phyloP scores from a whole-genome alignment of 768 basidiomycete species.

The Hygrophoropsis aurantiaca region DNA sequence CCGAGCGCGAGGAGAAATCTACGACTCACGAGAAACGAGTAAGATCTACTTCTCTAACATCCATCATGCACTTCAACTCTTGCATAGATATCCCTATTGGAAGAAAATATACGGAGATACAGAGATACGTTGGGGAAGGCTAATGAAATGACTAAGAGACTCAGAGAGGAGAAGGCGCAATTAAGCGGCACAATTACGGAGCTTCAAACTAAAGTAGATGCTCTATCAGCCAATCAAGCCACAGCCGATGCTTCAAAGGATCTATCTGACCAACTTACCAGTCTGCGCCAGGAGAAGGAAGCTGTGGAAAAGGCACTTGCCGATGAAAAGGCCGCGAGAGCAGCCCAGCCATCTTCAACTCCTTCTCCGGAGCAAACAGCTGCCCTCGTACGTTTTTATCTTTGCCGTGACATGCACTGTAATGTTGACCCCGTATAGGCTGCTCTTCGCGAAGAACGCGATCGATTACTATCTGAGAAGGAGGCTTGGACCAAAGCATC shows the following conservation, averaged over 20 bases:
- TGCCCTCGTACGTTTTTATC: conserved; percentile 30
- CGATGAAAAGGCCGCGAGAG: conserved; percentile 33
- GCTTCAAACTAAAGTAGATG: conserved; percentile 27
- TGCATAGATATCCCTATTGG: conserved; percentile 41
- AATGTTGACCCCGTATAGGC: conserved; percentile 36
- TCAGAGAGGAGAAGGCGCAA: conserved; percentile 28
- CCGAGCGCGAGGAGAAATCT: conserved; percentile 30
- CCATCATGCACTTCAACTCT: background rate
- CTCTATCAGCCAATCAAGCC: conserved; percentile 27
- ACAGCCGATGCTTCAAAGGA: conserved; percentile 24
- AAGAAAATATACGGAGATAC: conserved; percentile 40
- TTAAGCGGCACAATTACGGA: conserved; percentile 25
- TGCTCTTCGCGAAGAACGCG: conserved; percentile 56
- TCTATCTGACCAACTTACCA: conserved; percentile 33
- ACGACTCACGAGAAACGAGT: conserved; percentile 33
- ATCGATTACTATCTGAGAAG: conserved; percentile 62
- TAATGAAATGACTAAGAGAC: background rate
- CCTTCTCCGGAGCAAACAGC: conserved; percentile 22
- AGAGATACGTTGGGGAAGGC: conserved; percentile 22
- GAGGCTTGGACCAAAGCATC: conserved; percentile 32
- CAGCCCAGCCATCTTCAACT: conserved; percentile 5
- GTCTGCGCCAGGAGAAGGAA: conserved; percentile 38
- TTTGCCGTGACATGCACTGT: background rate
- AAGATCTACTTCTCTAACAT: background rate
- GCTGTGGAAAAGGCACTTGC: conserved; percentile 38